These are phyloP conservation scores for Stentor roeselii DNA, from an alignment of 73 alveolate genomes.

Conservation along the genomic window DNA sequence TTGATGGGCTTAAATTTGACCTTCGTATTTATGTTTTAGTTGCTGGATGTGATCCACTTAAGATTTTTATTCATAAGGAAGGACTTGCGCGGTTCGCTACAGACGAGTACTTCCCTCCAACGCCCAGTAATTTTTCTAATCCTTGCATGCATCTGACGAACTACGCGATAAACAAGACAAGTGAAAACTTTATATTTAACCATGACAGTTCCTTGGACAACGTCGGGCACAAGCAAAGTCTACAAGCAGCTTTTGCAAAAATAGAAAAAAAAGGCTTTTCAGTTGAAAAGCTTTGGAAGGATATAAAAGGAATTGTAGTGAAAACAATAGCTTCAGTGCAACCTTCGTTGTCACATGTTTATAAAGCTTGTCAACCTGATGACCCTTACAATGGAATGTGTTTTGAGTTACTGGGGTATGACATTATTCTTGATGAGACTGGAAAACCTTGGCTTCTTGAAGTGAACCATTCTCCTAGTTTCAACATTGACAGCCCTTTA, in stretches of 20 bases:
- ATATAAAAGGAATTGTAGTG: slow-evolving; percentile 42
- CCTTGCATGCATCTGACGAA: slow-evolving; percentile 74
- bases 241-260: slow-evolving; percentile 49
- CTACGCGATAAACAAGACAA: slow-evolving; percentile 71
- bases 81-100: slow-evolving; percentile 93
- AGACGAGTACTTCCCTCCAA: slow-evolving; percentile 69
- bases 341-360: slow-evolving; percentile 53
- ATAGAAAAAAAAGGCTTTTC: slow-evolving; percentile 41
- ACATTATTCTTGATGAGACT: slow-evolving; percentile 35
- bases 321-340: slow-evolving; percentile 57
- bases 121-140: slow-evolving; percentile 49
- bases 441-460: too few relatives aligned
- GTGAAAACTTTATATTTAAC: slow-evolving; percentile 53
- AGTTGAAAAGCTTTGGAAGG: slow-evolving; percentile 53
- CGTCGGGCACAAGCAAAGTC: slow-evolving; percentile 63
- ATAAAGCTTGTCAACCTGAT: slow-evolving; percentile 59
- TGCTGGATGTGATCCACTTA: slow-evolving; percentile 84
- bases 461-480: too few relatives aligned
- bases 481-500: slow-evolving; percentile 74
- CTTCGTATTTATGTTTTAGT: slow-evolving; percentile 84
- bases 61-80: slow-evolving; percentile 77
- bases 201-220: slow-evolving; percentile 57
- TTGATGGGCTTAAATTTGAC: slow-evolving; percentile 89
- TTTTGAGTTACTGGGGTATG: slow-evolving; percentile 47
- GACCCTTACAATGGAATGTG: slow-evolving; percentile 52